Evolutionary conservation across 2,329 filamentous ascomycete species (phyloP), one percentile per base, ranked within the genome.

Genomic region (Fusarium sp.): DNA sequence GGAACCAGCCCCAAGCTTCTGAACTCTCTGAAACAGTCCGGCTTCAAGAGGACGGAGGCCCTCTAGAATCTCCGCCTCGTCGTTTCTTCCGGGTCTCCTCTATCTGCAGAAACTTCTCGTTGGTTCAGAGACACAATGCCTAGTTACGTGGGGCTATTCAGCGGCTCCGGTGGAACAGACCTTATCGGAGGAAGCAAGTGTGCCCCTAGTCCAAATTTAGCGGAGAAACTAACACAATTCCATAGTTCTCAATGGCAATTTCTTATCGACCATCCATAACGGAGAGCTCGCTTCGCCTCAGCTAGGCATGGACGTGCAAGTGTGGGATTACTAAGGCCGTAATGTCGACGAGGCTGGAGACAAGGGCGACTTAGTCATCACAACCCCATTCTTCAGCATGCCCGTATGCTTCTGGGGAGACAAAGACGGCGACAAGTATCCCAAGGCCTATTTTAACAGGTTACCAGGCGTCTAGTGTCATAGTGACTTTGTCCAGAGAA

Each of bases 341-440:
- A 63, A 63, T 22, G 45, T 63, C 18, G 37, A 41, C 37, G 9
- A n/a, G 16, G 18, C 18, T 41, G 37, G 18, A 18, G 37, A 41
- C 2, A n/a, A 41, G 18, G 37, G 37, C 16, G 37, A 41, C 16
- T 41, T 41, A 18, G 37, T 41, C 37, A 41, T 41, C 37, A 41
- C 7, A 41, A 41, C 37, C 16, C 37, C 37, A 2, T 41, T 41
- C 37, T 41, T 41, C 37, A n/a, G 37, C 37, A 41, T 41, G 18
- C 67, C 67, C 6, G n/a, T 69, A 20, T 45, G 33, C 13, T 69
- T 69, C 16, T 69, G 62, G 61, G 67, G 67, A n/a, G 16, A 45
- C 8, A 31, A 35, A 24, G 56, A 29, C 2, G 20, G 11, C 5
- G 61, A 56, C 10, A 69, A 65, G 48, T 69, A 69, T 16, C 64